These are phyloP conservation scores for Crithidia mellificae DNA, from an alignment of 208 protist species.

Conservation along the genomic window DNA sequence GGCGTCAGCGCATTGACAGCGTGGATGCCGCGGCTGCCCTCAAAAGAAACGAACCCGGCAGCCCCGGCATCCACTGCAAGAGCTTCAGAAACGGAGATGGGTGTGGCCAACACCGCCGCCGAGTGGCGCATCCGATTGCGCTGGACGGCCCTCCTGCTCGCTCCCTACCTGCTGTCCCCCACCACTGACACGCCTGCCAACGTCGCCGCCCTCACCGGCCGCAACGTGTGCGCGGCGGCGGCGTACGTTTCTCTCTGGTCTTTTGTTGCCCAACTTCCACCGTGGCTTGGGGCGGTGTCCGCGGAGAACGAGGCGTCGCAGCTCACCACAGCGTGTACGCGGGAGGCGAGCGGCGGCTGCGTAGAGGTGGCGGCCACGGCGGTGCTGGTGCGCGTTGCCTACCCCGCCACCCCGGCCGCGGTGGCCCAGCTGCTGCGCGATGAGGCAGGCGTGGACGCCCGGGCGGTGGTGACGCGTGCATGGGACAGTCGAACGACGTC, in stretches of 20 bases:
- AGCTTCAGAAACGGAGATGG: neutral
- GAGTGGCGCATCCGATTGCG: slow-evolving; percentile 34
- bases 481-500: too few species aligned
- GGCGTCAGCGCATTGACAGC: neutral
- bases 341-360: slow-evolving; percentile 8
- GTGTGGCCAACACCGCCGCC: slow-evolving; percentile 7
- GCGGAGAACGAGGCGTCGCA: slow-evolving; percentile 10
- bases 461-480: slow-evolving; percentile 11
- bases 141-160: slow-evolving; percentile 28
- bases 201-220: neutral
- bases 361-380: slow-evolving; percentile 27
- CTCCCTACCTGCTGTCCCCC: neutral
- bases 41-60: neutral
- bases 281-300: slow-evolving; percentile 28
- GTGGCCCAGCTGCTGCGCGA: slow-evolving; percentile 27
- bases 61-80: neutral
- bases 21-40: slow-evolving; percentile 13
- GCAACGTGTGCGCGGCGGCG: neutral
- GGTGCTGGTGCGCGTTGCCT: slow-evolving; percentile 26
- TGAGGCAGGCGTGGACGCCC: slow-evolving; percentile 23
- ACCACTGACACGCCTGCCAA: neutral
- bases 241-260: slow-evolving; percentile 37
- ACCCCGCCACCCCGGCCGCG: slow-evolving; percentile 16
- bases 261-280: slow-evolving; percentile 31
- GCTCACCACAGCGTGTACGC: too few species aligned